Base-by-base conservation (phyloP, 768 basidiomycete genomes). In the Lactifluus echinatus region DNA sequence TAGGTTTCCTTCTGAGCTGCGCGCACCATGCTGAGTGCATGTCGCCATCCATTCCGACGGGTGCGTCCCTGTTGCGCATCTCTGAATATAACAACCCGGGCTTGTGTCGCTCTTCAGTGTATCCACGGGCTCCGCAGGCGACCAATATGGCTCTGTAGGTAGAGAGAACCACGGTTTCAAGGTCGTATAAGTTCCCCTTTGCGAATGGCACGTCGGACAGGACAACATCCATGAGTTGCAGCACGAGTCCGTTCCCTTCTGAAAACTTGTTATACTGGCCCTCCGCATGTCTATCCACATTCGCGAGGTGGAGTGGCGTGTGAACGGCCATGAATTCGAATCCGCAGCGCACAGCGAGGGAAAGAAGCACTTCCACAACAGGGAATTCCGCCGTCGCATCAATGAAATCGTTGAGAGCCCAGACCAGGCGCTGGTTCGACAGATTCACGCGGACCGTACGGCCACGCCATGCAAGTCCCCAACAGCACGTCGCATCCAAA, bases 401-500 rank as follows among this genome's bases (percentile, higher is more conserved):
- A 7, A 46, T 48, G 12, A 33, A 50, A 19, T 49, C 62, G 44
- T 63, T 63, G 8, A 57, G 14, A 15, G 54, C 58, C 58, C 58
- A 59, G 29, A 53, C 61, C 31, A 60, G 45, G 17, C 58, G 58
- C n/a, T 45, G 42, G 15, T 57, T 52, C 8, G 61, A 40, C 24
- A 60, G 21, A 21, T 36, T 46, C 11, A 63, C 55, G 46, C 54
- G 54, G 24, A 63, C 61, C 15, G 54, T 53, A 34, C 55, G 43
- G 17, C 58, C 58, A 33, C 31, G 54, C 61, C 61, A 63, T 28
- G 33, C 15, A 33, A 42, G 55, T 14, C 53, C 61, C 54, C 58
- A 63, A 44, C 61, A 63, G 37, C 49, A 53, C 19, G 61, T 53
- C 34, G 61, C 61, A 40, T 63, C 58, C 28, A 63, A 39, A 37